These are phyloP conservation scores for Brassica carinata DNA, from an alignment of 345 rosid genomes.

Conservation along the genomic window DNA sequence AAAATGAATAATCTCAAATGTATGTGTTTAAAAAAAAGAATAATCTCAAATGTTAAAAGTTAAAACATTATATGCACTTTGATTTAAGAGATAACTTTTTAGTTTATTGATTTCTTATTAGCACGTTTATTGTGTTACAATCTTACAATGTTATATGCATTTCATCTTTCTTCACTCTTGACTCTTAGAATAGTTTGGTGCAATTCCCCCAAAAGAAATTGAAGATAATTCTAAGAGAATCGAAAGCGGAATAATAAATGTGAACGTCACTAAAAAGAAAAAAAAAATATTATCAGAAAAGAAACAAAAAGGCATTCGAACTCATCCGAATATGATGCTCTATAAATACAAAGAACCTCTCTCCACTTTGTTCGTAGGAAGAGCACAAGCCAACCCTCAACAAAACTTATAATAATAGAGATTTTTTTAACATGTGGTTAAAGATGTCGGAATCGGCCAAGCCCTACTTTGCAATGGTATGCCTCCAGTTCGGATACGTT, in stretches of 20 bases:
- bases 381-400: conserved; percentile 21
- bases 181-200: not conserved
- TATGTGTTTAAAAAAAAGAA: too few species aligned
- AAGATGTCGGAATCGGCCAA: conserved; percentile 58
- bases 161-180: too few species aligned
- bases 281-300: not conserved
- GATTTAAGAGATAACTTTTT: too few species aligned
- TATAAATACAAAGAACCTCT: conserved; percentile 40
- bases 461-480: conserved; percentile 87
- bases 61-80: too few species aligned
- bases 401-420: too few species aligned
- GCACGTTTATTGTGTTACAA: too few species aligned
- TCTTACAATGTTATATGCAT: too few species aligned
- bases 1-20: too few species aligned
- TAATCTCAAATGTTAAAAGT: too few species aligned
- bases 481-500: conserved; percentile 87
- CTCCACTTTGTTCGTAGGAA: conserved; percentile 30
- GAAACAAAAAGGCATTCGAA: conserved; percentile 27
- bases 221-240: conserved; percentile 3
- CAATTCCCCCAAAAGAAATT: not conserved
- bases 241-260: conserved; percentile 31
- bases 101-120: not conserved
- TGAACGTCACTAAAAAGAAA: conserved; percentile 13
- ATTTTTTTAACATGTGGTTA: conserved; percentile 45
- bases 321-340: conserved; percentile 37